These are phyloP conservation scores for Fusarium pseudocircinatum DNA, from an alignment of 2,329 filamentous ascomycete genomes.

Conservation along the genomic window DNA sequence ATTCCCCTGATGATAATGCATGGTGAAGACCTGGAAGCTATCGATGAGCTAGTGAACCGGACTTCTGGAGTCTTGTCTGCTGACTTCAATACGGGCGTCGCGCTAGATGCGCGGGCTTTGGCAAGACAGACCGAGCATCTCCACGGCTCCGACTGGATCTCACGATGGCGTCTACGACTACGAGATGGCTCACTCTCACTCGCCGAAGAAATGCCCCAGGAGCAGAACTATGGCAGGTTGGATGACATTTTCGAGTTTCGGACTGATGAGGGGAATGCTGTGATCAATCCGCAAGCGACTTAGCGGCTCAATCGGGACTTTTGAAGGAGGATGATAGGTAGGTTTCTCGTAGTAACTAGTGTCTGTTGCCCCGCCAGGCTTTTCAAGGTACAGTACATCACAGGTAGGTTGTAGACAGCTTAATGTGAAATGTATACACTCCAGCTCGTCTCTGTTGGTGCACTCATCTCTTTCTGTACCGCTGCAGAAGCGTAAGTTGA, in stretches of 20 bases:
- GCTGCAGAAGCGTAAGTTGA: no score
- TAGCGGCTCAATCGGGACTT: accelerated
- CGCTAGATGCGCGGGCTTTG: background rate
- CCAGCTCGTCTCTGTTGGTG: background rate
- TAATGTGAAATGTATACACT: background rate
- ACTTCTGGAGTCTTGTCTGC: background rate
- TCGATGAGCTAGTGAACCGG: accelerated
- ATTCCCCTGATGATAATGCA: accelerated
- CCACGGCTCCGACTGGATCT: accelerated
- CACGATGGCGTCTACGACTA: accelerated
- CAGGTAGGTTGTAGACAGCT: background rate
- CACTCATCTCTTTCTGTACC: no score
- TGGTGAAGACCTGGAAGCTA: accelerated
- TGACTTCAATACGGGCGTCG: background rate
- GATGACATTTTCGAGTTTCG: accelerated
- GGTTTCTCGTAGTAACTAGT: background rate
- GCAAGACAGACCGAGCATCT: accelerated
- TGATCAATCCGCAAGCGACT: accelerated
- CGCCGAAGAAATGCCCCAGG: accelerated
- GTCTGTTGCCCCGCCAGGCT: accelerated
- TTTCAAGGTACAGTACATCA: accelerated
- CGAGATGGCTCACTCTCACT: background rate
- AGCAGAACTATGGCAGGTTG: accelerated
- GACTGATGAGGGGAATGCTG: background rate
- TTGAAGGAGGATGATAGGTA: background rate